Evolutionary conservation across 371 early-diverging fungal genomes (phyloP).

Genomic region (Batkoa obscura): DNA sequence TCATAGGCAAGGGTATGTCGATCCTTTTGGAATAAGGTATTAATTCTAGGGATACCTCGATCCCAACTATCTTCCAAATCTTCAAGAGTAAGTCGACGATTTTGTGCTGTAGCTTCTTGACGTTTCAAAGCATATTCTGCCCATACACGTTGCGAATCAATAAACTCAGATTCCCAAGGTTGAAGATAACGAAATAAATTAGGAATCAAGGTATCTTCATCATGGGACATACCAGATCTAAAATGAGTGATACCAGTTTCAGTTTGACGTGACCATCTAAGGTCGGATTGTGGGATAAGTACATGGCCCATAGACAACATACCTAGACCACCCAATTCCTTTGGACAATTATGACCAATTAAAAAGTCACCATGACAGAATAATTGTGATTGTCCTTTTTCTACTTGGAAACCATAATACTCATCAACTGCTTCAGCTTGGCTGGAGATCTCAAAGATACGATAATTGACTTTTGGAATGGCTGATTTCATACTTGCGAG

Average conservation of each 20-base stretch:
- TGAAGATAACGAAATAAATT: slow-evolving; percentile 94
- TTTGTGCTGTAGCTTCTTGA: slow-evolving; percentile 90
- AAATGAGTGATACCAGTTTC: slow-evolving; percentile 95
- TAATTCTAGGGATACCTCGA: slow-evolving; percentile 97
- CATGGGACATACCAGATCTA: slow-evolving; percentile 96
- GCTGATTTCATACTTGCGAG: background rate
- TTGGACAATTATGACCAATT: slow-evolving; percentile 38
- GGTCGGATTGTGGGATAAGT: slow-evolving; percentile 88
- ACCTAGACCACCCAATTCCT: slow-evolving; percentile 96
- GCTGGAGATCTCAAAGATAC: background rate
- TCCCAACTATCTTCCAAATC: slow-evolving; percentile 97
- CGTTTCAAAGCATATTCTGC: slow-evolving; percentile 95
- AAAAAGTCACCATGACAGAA: background rate
- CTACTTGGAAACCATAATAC: background rate
- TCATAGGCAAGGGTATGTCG: slow-evolving; percentile 95
- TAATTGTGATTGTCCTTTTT: background rate
- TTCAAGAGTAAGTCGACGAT: slow-evolving; percentile 83
- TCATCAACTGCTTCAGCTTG: background rate
- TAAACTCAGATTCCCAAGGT: slow-evolving; percentile 97
- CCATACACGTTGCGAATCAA: slow-evolving; percentile 97
- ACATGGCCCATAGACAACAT: slow-evolving; percentile 98
- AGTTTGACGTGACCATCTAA: slow-evolving; percentile 93
- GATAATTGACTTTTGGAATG: background rate
- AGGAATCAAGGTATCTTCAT: slow-evolving; percentile 91
- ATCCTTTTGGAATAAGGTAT: slow-evolving; percentile 90